Evolutionary conservation across 2,329 filamentous ascomycete genomes (phyloP), one percentile per base, ranked within the genome.

Genomic region (Dactylonectria macrodidyma): DNA sequence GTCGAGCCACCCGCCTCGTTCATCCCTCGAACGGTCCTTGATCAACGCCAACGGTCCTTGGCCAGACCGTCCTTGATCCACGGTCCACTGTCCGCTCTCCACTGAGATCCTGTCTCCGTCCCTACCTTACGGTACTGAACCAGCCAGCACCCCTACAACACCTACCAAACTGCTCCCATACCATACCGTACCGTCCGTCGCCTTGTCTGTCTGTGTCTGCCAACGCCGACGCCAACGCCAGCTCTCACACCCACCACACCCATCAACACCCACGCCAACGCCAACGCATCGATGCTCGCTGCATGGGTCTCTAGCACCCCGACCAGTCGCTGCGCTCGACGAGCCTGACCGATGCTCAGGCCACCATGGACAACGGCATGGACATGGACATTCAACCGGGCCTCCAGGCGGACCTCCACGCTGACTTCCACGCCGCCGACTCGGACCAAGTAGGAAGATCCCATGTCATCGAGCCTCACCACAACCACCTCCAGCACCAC

Each of bases 281-380:
- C 82, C 83, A 84, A 81, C 84, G 81, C 82, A 84, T 84, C 83
- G 79, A 85, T 84, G 82, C 81, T 79, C 78, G 78, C 78, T 83
- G 81, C 82, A 82, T 84, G 81, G 80, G 79, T 81, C 77, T 81
- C 71, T 80, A 78, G 78, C 78, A 76, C 79, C 78, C 78, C 78
- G 77, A 81, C 81, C 79, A 79, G 80, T 81, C 81, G 79, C 77
- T 81, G 79, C 77, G 76, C 78, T 79, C 78, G 76, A 79, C 77
- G 75, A 78, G 80, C 81, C 80, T 81, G 81, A 83, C 81, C 76
- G 78, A 83, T 83, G 82, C 80, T 79, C 79, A 80, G 78, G 79
- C 79, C 78, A 84, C 81, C 80, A 88, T 87, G 85, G 84, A 87
- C 80, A 72, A 75, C 76, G 76, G 76, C 77, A 75, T 76, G 74